Evolutionary conservation across 176 grass and related monocot genomes (phyloP), one percentile per base, ranked within the genome.

Genomic region (Coix lacrymajobi): DNA sequence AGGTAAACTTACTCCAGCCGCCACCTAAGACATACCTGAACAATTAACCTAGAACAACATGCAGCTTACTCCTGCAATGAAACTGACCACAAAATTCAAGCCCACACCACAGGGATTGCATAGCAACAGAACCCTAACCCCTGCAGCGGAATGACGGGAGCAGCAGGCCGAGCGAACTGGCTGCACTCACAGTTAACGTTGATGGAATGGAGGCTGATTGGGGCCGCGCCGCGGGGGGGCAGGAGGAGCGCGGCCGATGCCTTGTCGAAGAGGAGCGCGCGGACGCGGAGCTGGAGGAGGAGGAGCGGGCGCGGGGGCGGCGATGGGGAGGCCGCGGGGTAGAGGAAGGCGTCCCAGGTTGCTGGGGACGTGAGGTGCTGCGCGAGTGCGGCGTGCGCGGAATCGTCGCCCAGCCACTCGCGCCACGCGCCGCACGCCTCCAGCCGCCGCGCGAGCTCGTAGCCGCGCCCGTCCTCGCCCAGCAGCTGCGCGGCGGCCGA

Each of bases 181-280:
- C 51, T 28, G 64, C 65, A 81, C 72, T 76, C 41, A 98, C 96
- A 98, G 74, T 88, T 92, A 38, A 72, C 43, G 80, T 83, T 95
- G 69, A 98, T 36, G 82, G 80, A 30, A 72, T 84, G 71, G 78
- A 52, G 77, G 58, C 64, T 68, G 5, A 58, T 38, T 46, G 82
- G 38, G 37, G 62, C 36, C 51, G 80, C n/a, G 2, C 51, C n/a
- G 34, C 56, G 67, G 37, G 80, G 67, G 43, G 77, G 5, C 6
- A 81, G 84, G 46, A 90, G 82, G 39, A 98, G 93, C 79, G 93
- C 84, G 41, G 90, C 91, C 58, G 96, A 96, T 40, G 96, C 96
- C 85, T 96, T 99, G 85, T 99, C 91, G 70, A 92, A 99, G 77
- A 99, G 87, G 87, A 99, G 91, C 70, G 92, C 95, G 56, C 92